These are phyloP conservation scores for Paspalum notatum DNA, from an alignment of 176 grass and related monocot species.

Conservation along the genomic window DNA sequence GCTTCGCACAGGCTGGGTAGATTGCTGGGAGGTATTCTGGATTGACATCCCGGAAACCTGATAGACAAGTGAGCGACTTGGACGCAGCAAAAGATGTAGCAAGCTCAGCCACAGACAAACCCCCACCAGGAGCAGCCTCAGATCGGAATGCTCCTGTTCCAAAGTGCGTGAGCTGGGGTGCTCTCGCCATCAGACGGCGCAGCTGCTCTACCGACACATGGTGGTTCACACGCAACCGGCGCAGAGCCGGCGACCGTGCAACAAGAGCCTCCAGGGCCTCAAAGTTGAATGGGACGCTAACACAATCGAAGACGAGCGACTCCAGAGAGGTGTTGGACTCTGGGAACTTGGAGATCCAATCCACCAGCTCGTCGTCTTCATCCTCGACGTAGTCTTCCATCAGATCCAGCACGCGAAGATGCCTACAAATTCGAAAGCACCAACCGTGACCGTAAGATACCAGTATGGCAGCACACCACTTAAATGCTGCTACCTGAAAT, in stretches of 20 bases:
- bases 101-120: conserved; percentile 51
- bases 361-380: conserved; percentile 65
- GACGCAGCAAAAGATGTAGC: conserved; percentile 60
- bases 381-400: conserved; percentile 79
- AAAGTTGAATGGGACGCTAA: conserved; percentile 71
- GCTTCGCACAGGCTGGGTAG: conserved; percentile 68
- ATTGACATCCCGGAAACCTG: conserved; percentile 73
- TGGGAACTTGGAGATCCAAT: conserved; percentile 93
- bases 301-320: conserved; percentile 74
- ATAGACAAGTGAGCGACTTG: conserved; percentile 73
- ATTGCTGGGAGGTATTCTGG: conserved; percentile 66
- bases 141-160: conserved; percentile 84
- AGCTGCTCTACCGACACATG: conserved; percentile 78
- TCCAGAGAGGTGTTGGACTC: conserved; percentile 67
- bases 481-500: conserved; percentile 5
- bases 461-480: not conserved
- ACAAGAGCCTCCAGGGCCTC: conserved; percentile 80
- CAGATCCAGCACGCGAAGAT: conserved; percentile 83
- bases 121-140: conserved; percentile 44
- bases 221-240: conserved; percentile 67
- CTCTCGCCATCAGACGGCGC: conserved; percentile 66
- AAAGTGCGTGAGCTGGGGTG: conserved; percentile 80
- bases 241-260: conserved; percentile 57
- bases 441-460: conserved; percentile 21
- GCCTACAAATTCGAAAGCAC: conserved; percentile 48